phyloP scores from a whole-genome alignment of 257 asterid genomes.

The Nicotiana undulata region DNA sequence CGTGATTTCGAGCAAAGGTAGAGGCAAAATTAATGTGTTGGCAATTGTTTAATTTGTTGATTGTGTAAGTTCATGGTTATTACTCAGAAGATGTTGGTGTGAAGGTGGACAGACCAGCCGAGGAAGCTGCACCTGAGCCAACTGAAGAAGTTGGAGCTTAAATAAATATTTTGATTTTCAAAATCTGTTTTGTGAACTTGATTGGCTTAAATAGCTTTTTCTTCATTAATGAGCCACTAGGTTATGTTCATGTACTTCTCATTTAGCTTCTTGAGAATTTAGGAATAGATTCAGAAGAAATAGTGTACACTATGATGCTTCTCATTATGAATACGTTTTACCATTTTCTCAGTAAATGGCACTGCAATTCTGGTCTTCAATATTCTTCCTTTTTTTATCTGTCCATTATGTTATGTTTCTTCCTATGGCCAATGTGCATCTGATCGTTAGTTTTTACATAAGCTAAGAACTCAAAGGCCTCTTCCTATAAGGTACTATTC shows the following conservation, averaged over 20 bases:
- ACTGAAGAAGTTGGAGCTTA: conserved; percentile 66
- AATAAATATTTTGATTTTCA: not conserved
- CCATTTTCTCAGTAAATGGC: not conserved
- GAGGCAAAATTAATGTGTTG: not conserved
- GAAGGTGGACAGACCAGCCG: conserved; percentile 63
- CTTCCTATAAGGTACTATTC: too few species aligned
- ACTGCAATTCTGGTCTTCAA: not conserved
- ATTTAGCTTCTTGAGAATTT: conserved; percentile 2
- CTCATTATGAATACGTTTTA: not conserved
- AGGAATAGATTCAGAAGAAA: conserved; percentile 6
- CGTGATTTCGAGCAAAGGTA: not conserved
- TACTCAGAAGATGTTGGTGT: conserved; percentile 55
- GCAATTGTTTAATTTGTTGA: too few species aligned
- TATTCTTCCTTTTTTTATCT: not conserved
- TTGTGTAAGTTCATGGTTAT: conserved; percentile 68
- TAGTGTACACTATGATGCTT: conserved; percentile 1
- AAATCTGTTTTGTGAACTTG: not conserved
- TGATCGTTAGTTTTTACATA: too few species aligned
- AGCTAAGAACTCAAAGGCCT: too few species aligned
- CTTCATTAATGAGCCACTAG: not conserved
- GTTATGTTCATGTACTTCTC: not conserved
- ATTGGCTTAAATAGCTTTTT: not conserved
- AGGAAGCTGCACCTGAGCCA: conserved; percentile 48
- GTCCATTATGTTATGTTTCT: not conserved
- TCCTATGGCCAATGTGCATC: too few species aligned